Base-by-base conservation (phyloP, 768 basidiomycete genomes). In the Suillus hirtellus region DNA sequence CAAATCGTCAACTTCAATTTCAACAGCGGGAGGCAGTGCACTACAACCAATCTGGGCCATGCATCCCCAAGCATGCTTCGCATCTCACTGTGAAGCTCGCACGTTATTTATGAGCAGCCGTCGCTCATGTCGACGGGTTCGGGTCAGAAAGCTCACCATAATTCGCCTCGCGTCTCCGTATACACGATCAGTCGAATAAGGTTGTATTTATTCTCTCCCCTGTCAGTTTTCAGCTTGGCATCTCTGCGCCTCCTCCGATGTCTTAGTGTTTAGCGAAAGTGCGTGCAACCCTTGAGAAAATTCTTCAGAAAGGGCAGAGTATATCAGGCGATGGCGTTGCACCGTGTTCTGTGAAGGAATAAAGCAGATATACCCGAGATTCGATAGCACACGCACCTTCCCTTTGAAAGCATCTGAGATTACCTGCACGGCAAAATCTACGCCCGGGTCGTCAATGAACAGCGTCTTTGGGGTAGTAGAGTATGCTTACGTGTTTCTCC, bases 241-340 rank as follows among this genome's bases (percentile, higher is more conserved):
- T 62, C 60, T 70, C 24, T 72, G 69, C 49, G 71, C 67, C 66
- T 86, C 93, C 63, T 82, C 81, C 59, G 81, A 78, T 10, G 92
- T 92, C 75, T 84, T 87, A 17, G 92, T 90, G 62, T 86, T 85
- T 68, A 95, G 75, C 17, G 89, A 90, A 47, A 95, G 78, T 0
- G 93, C 88, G 69, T 95, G 93, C 37, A 95, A 74, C 5, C 92
- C 92, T 63, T 81, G 79, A 31, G 82, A 72, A 53, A 95, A 77
- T 71, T 95, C 90, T 38, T 89, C 87, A 21, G 87, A 81, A 38
- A 95, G 79, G 3, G 87, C 85, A 8, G 84, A 80, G 73, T 93
- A 87, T 54, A 95, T 83, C 79, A 94, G 82, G 54, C 92, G 84
- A 76, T 95, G 93, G 55, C 93, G 86, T 71, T 93, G 89, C 78